Percentiles rank a stretch among this genome's conserved stretches.
phyloP scores from a whole-genome alignment of 2,329 filamentous ascomycete genomes.

The Achaetomium macrosporum region DNA sequence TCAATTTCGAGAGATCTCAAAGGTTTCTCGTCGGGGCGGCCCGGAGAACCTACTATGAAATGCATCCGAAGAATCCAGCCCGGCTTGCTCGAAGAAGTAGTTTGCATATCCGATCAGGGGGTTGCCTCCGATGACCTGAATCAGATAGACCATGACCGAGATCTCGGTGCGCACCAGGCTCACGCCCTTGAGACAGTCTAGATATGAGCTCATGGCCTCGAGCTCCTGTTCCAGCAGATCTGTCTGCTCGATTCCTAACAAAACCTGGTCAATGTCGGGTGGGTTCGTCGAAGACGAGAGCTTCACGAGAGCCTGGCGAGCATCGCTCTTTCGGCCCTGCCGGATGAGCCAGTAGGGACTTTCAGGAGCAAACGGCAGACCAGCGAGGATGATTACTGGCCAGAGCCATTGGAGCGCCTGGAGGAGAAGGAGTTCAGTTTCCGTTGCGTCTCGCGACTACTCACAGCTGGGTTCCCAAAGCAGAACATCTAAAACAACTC shows the following conservation, averaged over 20 bases:
- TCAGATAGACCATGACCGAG: conserved; percentile 46
- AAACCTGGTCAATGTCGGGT: not conserved
- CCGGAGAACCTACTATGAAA: conserved; percentile 30
- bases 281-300: conserved; percentile 5
- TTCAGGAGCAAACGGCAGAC: conserved; percentile 43
- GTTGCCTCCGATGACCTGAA: conserved; percentile 59
- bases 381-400: conserved; percentile 40
- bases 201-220: conserved; percentile 43
- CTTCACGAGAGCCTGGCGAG: conserved; percentile 33
- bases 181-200: conserved; percentile 44
- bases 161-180: conserved; percentile 51
- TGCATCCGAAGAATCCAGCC: conserved; percentile 41
- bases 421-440: not conserved
- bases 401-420: conserved; percentile 45
- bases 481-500: not conserved
- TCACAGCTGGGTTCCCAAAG: not conserved
- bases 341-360: conserved; percentile 47
- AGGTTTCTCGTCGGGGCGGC: no score
- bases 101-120: conserved; percentile 61
- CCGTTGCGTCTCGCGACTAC: no score
- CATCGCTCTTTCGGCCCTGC: conserved; percentile 36
- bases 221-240: conserved; percentile 47
- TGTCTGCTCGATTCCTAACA: conserved; percentile 2
- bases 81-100: conserved; percentile 55
- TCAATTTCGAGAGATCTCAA: no score